A percentile compares a stretch with the other conserved stretches of the same genome.
Evolutionary conservation across 768 basidiomycete genomes (phyloP).

Genomic region (Rhodotorula toruloides): DNA sequence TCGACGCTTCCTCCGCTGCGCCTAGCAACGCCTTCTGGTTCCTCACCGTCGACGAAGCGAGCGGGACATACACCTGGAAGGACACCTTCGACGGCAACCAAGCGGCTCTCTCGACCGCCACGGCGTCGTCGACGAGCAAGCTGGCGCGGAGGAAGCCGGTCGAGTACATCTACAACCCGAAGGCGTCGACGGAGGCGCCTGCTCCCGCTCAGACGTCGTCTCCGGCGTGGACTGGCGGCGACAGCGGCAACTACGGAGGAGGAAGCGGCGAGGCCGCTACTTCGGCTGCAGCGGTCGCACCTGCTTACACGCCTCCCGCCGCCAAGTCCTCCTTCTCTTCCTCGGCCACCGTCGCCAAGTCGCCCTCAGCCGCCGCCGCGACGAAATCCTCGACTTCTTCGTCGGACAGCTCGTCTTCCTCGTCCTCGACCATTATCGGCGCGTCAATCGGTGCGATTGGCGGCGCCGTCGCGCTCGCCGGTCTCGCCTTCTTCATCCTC

Average conservation of each 20-base stretch:
- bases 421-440: conserved; percentile 16
- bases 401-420: neutral
- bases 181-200: neutral
- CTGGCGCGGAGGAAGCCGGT: conserved; percentile 1
- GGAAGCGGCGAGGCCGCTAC: too few relatives aligned
- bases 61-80: conserved; percentile 20
- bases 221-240: neutral
- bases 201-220: neutral
- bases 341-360: neutral
- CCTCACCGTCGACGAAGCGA: conserved; percentile 26
- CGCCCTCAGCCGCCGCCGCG: neutral
- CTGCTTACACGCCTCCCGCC: neutral
- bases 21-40: conserved; percentile 31
- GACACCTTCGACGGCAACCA: conserved; percentile 20
- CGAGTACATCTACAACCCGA: conserved; percentile 24
- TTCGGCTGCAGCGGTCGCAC: too few relatives aligned
- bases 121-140: neutral
- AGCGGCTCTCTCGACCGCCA: neutral
- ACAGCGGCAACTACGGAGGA: neutral
- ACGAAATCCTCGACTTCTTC: neutral
- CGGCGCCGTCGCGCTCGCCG: conserved; percentile 26
- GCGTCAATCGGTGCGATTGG: conserved; percentile 28
- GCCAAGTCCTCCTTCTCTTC: neutral
- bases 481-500: conserved; percentile 12
- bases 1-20: conserved; percentile 15